A percentile compares a stretch with the other conserved stretches of the same genome.
These are phyloP conservation scores for Eutypella sp. DNA, from an alignment of 2,329 filamentous ascomycete species.

Conservation along the genomic window DNA sequence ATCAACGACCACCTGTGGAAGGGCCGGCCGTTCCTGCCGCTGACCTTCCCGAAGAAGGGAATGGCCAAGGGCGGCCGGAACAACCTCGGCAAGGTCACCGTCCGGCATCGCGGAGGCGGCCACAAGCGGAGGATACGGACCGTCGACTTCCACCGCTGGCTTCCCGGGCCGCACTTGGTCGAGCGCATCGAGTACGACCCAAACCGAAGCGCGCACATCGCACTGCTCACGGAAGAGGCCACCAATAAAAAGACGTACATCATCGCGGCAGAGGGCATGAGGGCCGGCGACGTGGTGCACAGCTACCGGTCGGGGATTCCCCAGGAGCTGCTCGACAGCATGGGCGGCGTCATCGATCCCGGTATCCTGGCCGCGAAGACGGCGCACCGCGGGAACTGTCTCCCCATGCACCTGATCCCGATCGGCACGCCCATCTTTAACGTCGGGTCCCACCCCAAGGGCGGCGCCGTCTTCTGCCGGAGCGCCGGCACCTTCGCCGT, in stretches of 20 bases:
- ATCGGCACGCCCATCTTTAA: slow-evolving; percentile 91
- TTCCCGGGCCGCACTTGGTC: slow-evolving; percentile 77
- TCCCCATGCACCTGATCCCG: slow-evolving; percentile 93
- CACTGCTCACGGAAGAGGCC: slow-evolving; percentile 70
- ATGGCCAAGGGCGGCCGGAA: slow-evolving; percentile 92
- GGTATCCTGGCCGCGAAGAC: slow-evolving; percentile 95
- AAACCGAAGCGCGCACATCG: slow-evolving; percentile 87
- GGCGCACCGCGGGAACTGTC: slow-evolving; percentile 87
- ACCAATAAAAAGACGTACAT: slow-evolving; percentile 83
- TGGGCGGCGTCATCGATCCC: slow-evolving; percentile 90
- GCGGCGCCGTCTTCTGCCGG: slow-evolving; percentile 84
- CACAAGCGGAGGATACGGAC: slow-evolving; percentile 87
- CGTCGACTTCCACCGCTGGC: slow-evolving; percentile 79
- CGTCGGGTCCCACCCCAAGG: slow-evolving; percentile 69
- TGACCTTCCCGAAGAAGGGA: slow-evolving; percentile 90
- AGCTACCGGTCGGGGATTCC: slow-evolving; percentile 91
- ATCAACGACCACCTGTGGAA: slow-evolving; percentile 98
- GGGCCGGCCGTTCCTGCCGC: slow-evolving; percentile 71
- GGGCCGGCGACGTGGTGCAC: slow-evolving; percentile 85
- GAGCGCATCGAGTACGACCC: slow-evolving; percentile 97
- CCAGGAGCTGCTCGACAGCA: slow-evolving; percentile 75
- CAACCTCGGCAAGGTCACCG: slow-evolving; percentile 76
- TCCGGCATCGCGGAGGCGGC: slow-evolving; percentile 89
- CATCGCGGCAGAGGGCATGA: slow-evolving; percentile 88
- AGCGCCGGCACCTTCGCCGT: slow-evolving; percentile 90